Evolutionary conservation across 371 early-diverging fungal genomes (phyloP).

Genomic region (Hamiltosporidium tvaerminnensis): DNA sequence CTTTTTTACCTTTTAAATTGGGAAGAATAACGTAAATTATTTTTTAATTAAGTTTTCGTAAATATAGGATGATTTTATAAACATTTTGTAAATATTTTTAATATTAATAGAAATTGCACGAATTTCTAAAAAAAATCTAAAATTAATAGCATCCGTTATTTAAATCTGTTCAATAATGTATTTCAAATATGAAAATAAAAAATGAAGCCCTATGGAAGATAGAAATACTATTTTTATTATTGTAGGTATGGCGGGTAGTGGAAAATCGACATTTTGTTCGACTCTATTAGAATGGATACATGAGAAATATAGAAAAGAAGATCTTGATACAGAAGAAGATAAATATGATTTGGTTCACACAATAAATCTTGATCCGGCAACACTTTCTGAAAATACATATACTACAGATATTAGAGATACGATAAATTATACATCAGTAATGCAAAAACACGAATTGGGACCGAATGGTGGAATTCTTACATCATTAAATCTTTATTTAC

Average conservation of each 20-base stretch:
- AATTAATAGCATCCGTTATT: no score
- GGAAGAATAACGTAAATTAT: no score
- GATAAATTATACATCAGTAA: slow-evolving; percentile 88
- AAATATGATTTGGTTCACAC: background rate
- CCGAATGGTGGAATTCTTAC: slow-evolving; percentile 96
- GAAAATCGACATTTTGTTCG: slow-evolving; percentile 93
- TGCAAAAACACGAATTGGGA: slow-evolving; percentile 90
- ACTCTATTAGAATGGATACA: slow-evolving; percentile 32
- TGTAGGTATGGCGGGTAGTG: slow-evolving; percentile 86
- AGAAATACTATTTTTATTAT: slow-evolving; percentile 32
- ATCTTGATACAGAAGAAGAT: background rate
- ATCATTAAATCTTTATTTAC: slow-evolving; percentile 79
- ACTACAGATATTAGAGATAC: slow-evolving; percentile 94
- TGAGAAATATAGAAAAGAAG: background rate
- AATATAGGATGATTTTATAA: no score
- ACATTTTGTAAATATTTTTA: no score
- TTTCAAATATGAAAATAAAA: background rate
- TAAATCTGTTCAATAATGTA: no score
- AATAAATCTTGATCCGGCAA: slow-evolving; percentile 95
- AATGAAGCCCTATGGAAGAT: background rate
- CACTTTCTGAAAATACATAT: slow-evolving; percentile 71
- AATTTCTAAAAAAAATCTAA: no score
- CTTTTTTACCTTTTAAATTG: no score
- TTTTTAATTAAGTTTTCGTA: no score
- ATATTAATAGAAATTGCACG: no score